Conservation (phyloP, 2,329 filamentous ascomycete species). For the Trichoderma polysporum region DNA sequence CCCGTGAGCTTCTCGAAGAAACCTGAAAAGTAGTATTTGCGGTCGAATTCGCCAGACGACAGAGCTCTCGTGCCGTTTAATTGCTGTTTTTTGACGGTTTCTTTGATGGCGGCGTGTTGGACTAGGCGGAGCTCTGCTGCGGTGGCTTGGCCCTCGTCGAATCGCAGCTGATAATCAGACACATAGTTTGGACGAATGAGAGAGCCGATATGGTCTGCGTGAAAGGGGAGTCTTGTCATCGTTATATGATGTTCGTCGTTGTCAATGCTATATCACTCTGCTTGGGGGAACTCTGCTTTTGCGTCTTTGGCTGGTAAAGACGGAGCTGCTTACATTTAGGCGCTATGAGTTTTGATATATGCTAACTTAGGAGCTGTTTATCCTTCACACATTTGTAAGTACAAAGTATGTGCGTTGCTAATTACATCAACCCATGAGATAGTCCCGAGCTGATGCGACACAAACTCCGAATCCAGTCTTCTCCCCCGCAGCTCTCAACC, state of each 20-base stretch:
- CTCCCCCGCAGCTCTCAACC: slow-evolving; percentile 3
- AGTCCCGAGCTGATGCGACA: neutral
- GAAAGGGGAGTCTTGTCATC: slow-evolving; percentile 53
- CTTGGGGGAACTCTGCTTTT: neutral
- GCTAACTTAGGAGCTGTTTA: neutral
- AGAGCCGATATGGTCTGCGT: slow-evolving; percentile 72
- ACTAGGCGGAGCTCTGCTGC: slow-evolving; percentile 48
- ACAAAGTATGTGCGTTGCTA: neutral
- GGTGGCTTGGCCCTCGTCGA: slow-evolving; percentile 49
- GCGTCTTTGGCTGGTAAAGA: neutral
- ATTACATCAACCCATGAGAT: neutral
- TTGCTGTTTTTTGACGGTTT: slow-evolving; percentile 64
- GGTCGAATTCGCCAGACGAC: slow-evolving; percentile 67
- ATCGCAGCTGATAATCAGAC: slow-evolving; percentile 48
- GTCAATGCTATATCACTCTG: neutral
- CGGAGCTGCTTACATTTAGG: neutral
- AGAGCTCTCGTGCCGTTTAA: slow-evolving; percentile 62
- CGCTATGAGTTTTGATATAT: neutral
- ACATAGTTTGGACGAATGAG: slow-evolving; percentile 65
- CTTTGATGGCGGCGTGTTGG: slow-evolving; percentile 62
- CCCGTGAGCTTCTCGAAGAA: slow-evolving; percentile 49
- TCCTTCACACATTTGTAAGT: neutral
- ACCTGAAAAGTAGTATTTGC: slow-evolving; percentile 50
- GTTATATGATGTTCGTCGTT: neutral
- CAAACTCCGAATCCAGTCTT: too few relatives aligned